These are phyloP conservation scores for Aspergillus nidulans DNA, from an alignment of 495 filamentous ascomycete species.

Conservation along the genomic window DNA sequence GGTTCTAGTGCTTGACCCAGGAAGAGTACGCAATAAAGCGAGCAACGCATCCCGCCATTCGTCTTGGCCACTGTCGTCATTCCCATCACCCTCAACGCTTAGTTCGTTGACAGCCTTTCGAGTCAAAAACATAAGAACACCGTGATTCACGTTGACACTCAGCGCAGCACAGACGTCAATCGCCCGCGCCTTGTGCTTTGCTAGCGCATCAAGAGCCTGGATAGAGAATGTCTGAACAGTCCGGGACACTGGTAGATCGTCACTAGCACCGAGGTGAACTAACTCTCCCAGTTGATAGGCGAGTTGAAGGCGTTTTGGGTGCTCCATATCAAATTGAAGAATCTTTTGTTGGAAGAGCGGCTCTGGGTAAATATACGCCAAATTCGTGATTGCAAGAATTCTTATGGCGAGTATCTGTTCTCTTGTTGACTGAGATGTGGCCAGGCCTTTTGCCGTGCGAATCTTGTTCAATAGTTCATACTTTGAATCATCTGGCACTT, in stretches of 20 bases:
- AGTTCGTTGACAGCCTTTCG: constrained; percentile 85
- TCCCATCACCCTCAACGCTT: constrained; percentile 51
- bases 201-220: constrained; percentile 72
- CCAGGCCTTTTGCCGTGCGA: constrained; percentile 73
- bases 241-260: constrained; percentile 60
- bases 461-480: constrained; percentile 86
- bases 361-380: constrained; percentile 85
- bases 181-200: constrained; percentile 69
- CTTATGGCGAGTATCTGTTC: constrained; percentile 76
- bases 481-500: constrained; percentile 65
- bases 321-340: constrained; percentile 81
- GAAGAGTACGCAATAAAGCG: constrained; percentile 70
- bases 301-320: constrained; percentile 83
- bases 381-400: constrained; percentile 82
- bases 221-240: constrained; percentile 81
- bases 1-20: constrained; percentile 61
- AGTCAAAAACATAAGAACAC: constrained; percentile 89
- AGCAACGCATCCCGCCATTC: constrained; percentile 90
- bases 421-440: constrained; percentile 57
- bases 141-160: constrained; percentile 91
- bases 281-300: constrained; percentile 89
- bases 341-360: constrained; percentile 75
- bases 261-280: constrained; percentile 69
- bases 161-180: constrained; percentile 80
- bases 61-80: constrained; percentile 60